Conservation (phyloP, 768 basidiomycete genomes). For the Hirschioporus abietinus region DNA sequence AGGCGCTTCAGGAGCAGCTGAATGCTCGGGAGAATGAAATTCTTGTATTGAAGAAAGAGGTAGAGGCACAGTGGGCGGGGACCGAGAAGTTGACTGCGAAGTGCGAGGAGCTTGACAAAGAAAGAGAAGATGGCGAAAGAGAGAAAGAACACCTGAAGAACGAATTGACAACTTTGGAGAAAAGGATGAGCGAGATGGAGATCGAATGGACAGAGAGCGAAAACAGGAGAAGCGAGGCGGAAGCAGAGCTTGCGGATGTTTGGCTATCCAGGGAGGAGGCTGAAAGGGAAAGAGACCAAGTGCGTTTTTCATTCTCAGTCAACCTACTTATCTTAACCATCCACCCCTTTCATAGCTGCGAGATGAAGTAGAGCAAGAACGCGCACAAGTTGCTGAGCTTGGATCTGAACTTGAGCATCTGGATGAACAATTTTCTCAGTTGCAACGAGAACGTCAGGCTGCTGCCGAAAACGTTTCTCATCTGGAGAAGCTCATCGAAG, state of each 20-base stretch:
- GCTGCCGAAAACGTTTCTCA: constrained; percentile 47
- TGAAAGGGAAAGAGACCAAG: constrained; percentile 53
- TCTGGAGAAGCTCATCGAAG: constrained; percentile 50
- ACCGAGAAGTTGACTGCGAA: constrained; percentile 53
- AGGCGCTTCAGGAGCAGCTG: constrained; percentile 34
- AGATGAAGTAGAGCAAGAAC: constrained; percentile 45
- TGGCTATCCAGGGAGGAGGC: constrained; percentile 47
- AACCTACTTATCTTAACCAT: constrained; percentile 1
- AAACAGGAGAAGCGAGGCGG: constrained; percentile 49
- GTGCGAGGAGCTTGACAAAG: constrained; percentile 33
- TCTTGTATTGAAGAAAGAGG: constrained; percentile 48
- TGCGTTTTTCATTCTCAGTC: constrained; percentile 22
- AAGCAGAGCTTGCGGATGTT: constrained; percentile 48
- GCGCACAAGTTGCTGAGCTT: constrained; percentile 31
- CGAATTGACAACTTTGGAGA: constrained; percentile 35
- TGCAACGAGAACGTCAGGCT: constrained; percentile 53
- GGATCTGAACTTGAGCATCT: constrained; percentile 45
- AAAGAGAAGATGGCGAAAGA: constrained; percentile 29
- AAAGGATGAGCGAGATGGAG: constrained; percentile 42
- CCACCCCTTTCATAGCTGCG: constrained; percentile 32
- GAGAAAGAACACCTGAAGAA: constrained; percentile 36
- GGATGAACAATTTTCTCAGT: constrained; percentile 43
- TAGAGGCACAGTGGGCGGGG: constrained; percentile 68
- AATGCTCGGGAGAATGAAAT: constrained; percentile 40
- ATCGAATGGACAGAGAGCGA: constrained; percentile 52